Evolutionary conservation across 306 rosid genomes (phyloP).

Genomic region (Corylus heterophylla): DNA sequence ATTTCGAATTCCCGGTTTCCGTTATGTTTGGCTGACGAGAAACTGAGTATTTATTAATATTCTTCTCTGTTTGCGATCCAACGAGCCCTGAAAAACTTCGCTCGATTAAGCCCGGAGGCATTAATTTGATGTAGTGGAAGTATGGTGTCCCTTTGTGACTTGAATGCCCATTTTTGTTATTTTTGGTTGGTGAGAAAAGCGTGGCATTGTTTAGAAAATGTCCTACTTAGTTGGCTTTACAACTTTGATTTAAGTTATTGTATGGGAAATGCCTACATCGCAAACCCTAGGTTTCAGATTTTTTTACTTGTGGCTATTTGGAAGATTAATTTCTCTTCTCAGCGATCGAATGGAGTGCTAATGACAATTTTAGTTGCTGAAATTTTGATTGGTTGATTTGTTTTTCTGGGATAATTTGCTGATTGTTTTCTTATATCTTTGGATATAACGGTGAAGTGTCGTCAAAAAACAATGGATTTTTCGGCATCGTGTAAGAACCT

Average conservation of each 20-base stretch:
- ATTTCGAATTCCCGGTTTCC: neutral
- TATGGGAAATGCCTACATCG: neutral
- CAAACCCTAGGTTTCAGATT: neutral
- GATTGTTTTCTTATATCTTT: neutral
- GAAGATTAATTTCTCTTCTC: neutral
- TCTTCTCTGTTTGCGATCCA: neutral
- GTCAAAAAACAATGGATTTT: constrained; percentile 68
- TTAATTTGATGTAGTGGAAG: neutral
- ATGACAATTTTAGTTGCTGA: neutral
- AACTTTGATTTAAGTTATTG: neutral
- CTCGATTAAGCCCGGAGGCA: neutral
- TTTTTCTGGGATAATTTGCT: neutral
- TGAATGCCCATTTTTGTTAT: neutral
- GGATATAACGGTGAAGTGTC: constrained; percentile 49
- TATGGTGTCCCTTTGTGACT: neutral
- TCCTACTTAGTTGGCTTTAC: no score
- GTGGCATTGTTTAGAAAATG: neutral
- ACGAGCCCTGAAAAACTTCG: neutral
- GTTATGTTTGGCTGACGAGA: neutral
- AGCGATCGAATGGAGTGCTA: neutral
- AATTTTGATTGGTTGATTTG: neutral
- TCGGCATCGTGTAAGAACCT: constrained; percentile 51
- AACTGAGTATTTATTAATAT: neutral
- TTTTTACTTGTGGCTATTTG: neutral
- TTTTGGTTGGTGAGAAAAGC: neutral